Percentiles rank a stretch among this genome's conserved stretches.
Conservation (phyloP, 2,329 filamentous ascomycete genomes). For the Juglanconis juglandina region DNA sequence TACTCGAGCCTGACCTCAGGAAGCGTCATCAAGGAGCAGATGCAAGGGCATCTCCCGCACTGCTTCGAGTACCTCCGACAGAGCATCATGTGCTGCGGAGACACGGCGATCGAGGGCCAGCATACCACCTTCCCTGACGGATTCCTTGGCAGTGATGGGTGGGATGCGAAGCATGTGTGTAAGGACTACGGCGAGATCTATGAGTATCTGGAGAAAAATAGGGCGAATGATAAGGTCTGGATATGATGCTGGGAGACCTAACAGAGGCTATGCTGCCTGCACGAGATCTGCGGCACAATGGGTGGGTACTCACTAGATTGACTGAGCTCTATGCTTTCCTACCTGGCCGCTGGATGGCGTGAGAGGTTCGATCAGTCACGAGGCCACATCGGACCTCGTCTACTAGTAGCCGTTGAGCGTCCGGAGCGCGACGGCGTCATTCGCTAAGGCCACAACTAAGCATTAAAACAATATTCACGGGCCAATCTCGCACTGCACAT, state of each 20-base stretch:
- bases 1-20: slow-evolving; percentile 32
- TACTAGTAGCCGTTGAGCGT: too few relatives aligned
- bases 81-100: slow-evolving; percentile 32
- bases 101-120: slow-evolving; percentile 34
- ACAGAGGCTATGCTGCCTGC: too few relatives aligned
- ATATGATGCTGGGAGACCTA: slow-evolving; percentile 24
- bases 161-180: slow-evolving; percentile 41
- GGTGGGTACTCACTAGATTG: too few relatives aligned
- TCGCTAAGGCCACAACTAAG: too few relatives aligned
- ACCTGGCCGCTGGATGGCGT: too few relatives aligned
- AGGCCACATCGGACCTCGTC: too few relatives aligned
- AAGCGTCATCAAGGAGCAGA: slow-evolving; percentile 27
- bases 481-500: too few relatives aligned
- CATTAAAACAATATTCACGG: too few relatives aligned
- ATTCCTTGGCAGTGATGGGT: slow-evolving; percentile 38
- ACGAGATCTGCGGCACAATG: too few relatives aligned
- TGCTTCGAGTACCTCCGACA: slow-evolving; percentile 38
- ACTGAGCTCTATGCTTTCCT: too few relatives aligned
- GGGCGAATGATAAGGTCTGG: slow-evolving; percentile 34
- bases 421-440: too few relatives aligned
- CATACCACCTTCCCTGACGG: slow-evolving; percentile 37
- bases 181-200: slow-evolving; percentile 35
- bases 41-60: slow-evolving; percentile 36
- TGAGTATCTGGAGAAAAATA: slow-evolving; percentile 31
- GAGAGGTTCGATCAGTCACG: too few relatives aligned